phyloP scores from a whole-genome alignment of 225 moss, liverwort and hornwort species.

The Thuidium tamariscinum region DNA sequence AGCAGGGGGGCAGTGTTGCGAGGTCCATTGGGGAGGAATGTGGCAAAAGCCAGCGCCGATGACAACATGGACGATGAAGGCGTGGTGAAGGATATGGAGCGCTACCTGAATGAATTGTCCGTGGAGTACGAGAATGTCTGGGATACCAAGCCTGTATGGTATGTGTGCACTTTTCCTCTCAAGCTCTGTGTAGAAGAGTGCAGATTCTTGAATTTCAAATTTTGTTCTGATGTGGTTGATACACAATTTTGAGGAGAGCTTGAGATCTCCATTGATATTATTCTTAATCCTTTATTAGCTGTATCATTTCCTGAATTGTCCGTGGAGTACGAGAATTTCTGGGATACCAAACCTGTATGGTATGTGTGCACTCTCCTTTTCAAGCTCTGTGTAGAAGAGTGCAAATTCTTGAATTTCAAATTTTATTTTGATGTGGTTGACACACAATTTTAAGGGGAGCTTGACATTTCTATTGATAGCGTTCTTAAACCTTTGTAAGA shows the following conservation, averaged over 20 bases:
- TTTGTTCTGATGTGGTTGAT: background rate
- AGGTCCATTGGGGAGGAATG: background rate
- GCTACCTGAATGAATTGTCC: conserved; percentile 64
- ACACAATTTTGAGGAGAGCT: background rate
- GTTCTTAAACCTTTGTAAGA: background rate
- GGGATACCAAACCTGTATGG: conserved; percentile 98
- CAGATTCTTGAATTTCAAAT: background rate
- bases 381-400: background rate
- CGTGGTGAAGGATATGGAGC: conserved; percentile 83
- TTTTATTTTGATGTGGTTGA: background rate
- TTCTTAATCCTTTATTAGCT: background rate
- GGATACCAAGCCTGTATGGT: conserved; percentile 98
- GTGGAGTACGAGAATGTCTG: conserved; percentile 99
- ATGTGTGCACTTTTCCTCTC: background rate
- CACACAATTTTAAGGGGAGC: background rate
- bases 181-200: background rate
- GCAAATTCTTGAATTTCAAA: background rate
- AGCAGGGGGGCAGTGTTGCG: background rate
- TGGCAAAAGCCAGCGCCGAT: conserved; percentile 9
- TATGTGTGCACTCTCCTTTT: background rate
- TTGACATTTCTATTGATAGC: background rate
- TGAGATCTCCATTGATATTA: background rate
- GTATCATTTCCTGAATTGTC: conserved; percentile 26
- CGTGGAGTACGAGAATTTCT: conserved; percentile 93
- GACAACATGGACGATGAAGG: conserved; percentile 34